Evolutionary conservation across 2,329 filamentous ascomycete genomes (phyloP).

Genomic region (Penicillium sumatraense): DNA sequence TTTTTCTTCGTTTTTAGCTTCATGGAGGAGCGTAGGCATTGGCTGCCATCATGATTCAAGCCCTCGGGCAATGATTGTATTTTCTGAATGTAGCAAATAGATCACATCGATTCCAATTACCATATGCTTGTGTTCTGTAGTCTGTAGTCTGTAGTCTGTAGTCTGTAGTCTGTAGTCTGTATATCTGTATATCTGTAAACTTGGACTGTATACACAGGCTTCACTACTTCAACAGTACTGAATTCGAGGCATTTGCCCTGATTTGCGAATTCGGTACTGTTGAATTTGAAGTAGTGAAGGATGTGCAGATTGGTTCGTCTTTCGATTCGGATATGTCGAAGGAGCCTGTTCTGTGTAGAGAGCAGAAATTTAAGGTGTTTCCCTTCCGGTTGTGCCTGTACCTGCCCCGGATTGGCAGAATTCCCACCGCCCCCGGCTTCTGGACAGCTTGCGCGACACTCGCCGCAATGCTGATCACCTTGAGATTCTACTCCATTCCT

Average conservation of each 20-base stretch:
- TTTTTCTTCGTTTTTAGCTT: slow-evolving; percentile 19
- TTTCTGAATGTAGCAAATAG: slow-evolving; percentile 9
- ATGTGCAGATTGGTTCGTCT: no score
- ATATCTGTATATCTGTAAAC: no score
- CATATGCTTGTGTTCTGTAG: not conserved
- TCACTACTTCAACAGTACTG: no score
- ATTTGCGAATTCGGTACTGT: no score
- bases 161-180: no score
- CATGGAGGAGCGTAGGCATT: not conserved
- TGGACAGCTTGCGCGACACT: slow-evolving; percentile 30
- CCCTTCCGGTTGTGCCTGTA: not conserved
- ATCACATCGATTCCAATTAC: not conserved
- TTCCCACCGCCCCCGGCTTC: slow-evolving; percentile 29
- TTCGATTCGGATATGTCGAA: no score
- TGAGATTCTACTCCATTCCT: not conserved
- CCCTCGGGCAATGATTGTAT: slow-evolving; percentile 15
- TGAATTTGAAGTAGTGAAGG: no score
- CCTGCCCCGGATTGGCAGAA: not conserved
- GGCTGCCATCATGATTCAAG: slow-evolving; percentile 3
- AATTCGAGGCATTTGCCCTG: no score
- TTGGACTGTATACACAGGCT: no score
- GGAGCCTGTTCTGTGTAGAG: no score
- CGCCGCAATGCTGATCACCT: slow-evolving; percentile 4
- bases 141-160: not conserved
- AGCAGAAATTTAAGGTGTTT: no score